Percentiles rank a stretch among this genome's conserved stretches.
Conservation (phyloP, 176 grass and related monocot genomes). For the Zea mays region Zm-B73-REFERENCE-NAM-5.0 NC_050105.1:110018501-110019000, state of each 20-base stretch:
- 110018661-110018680: conserved; percentile 90
- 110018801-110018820: neutral
- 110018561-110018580: neutral
- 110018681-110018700: conserved; percentile 99
- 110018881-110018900: conserved; percentile 84
- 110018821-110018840: neutral
- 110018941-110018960: conserved; percentile 94
- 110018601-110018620: conserved; percentile 19
- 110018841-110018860: neutral
- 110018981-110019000: conserved; percentile 96
- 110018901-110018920: conserved; percentile 93
- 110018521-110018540: conserved; percentile 87
- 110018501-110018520: conserved; percentile 94
- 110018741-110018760: neutral
- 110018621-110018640: conserved; percentile 96
- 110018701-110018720: neutral
- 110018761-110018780: neutral
- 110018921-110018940: conserved; percentile 87
- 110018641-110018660: conserved; percentile 88
- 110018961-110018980: conserved; percentile 89
- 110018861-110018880: conserved; percentile 59
- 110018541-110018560: conserved; percentile 10
- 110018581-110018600: neutral
- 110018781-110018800: neutral
- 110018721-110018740: neutral